Evolutionary conservation across 73 alveolate species (phyloP).

Genomic region (Paramecium bursaria): DNA sequence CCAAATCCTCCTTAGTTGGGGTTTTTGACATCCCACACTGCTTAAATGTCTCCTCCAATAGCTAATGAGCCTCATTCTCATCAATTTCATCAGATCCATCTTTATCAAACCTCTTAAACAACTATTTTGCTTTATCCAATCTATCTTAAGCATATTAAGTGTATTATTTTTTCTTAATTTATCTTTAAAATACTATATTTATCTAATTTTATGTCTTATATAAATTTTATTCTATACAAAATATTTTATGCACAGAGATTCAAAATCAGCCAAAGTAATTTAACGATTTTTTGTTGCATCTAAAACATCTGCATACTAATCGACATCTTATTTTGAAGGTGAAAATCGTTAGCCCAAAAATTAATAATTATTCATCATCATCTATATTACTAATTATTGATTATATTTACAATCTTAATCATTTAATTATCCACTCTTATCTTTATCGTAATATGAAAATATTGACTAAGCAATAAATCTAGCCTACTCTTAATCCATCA

Average conservation of each 20-base stretch:
- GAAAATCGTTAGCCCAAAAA: slow-evolving; percentile 7
- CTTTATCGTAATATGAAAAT: too few relatives aligned
- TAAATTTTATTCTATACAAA: too few relatives aligned
- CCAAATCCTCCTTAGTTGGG: slow-evolving; percentile 58
- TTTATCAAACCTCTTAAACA: slow-evolving; percentile 50
- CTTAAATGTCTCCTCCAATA: slow-evolving; percentile 53
- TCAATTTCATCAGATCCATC: slow-evolving; percentile 51
- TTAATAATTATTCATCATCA: slow-evolving; percentile 18
- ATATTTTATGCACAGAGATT: slow-evolving; percentile 5
- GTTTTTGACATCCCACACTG: slow-evolving; percentile 31
- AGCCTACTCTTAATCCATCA: too few relatives aligned
- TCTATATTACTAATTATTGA: not conserved
- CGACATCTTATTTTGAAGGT: not conserved
- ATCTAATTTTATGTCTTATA: too few relatives aligned
- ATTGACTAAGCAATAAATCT: too few relatives aligned
- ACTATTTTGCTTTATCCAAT: slow-evolving; percentile 60
- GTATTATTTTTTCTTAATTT: not conserved
- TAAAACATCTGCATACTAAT: not conserved
- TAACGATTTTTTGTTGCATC: slow-evolving; percentile 9
- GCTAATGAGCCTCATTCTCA: slow-evolving; percentile 56
- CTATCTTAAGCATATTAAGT: slow-evolving; percentile 27
- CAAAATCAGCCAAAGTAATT: too few relatives aligned
- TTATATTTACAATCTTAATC: too few relatives aligned
- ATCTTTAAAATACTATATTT: not conserved
- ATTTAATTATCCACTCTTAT: too few relatives aligned